These are phyloP conservation scores for Exophiala aquamarina DNA, from an alignment of 2,329 filamentous ascomycete genomes.

Conservation along the genomic window DNA sequence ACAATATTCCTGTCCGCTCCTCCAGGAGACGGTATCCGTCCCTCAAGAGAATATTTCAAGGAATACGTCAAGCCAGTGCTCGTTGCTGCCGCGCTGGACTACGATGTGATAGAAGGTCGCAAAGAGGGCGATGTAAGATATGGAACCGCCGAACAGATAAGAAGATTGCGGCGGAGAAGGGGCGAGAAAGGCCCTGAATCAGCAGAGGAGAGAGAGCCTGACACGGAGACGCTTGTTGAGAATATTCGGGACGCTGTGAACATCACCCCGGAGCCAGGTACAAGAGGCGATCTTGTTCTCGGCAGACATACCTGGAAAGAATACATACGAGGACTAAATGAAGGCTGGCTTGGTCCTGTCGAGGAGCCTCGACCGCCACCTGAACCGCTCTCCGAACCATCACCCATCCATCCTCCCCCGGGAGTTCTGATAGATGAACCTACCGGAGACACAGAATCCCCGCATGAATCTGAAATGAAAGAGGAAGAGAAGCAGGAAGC, in stretches of 20 bases:
- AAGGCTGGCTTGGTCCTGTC: conserved; percentile 91
- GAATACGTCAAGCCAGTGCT: conserved; percentile 94
- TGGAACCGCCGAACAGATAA: conserved; percentile 80
- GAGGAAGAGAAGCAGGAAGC: conserved; percentile 43
- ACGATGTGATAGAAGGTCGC: conserved; percentile 91
- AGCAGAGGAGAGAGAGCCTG: conserved; percentile 47
- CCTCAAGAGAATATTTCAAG: conserved; percentile 91
- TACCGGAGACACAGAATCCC: conserved; percentile 23
- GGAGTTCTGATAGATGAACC: conserved; percentile 32
- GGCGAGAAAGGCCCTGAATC: conserved; percentile 52
- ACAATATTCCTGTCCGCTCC: conserved; percentile 84
- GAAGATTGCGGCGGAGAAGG: conserved; percentile 62
- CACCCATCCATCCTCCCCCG: conserved; percentile 31
- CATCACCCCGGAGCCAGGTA: conserved; percentile 69
- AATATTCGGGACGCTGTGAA: conserved; percentile 65
- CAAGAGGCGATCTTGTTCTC: conserved; percentile 81
- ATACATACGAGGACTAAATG: conserved; percentile 87
- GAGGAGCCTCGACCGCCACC: conserved; percentile 52
- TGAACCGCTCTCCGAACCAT: conserved; percentile 25
- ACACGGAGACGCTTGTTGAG: conserved; percentile 62
- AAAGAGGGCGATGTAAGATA: conserved; percentile 91
- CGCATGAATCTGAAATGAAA: conserved; percentile 46
- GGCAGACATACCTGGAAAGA: conserved; percentile 97
- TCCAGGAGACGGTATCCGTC: conserved; percentile 78
- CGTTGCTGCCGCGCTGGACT: conserved; percentile 86